Percentiles rank a stretch among this genome's conserved stretches.
Conservation (phyloP, 2,329 filamentous ascomycete genomes). For the Aspergillus pseudotamarii region DNA sequence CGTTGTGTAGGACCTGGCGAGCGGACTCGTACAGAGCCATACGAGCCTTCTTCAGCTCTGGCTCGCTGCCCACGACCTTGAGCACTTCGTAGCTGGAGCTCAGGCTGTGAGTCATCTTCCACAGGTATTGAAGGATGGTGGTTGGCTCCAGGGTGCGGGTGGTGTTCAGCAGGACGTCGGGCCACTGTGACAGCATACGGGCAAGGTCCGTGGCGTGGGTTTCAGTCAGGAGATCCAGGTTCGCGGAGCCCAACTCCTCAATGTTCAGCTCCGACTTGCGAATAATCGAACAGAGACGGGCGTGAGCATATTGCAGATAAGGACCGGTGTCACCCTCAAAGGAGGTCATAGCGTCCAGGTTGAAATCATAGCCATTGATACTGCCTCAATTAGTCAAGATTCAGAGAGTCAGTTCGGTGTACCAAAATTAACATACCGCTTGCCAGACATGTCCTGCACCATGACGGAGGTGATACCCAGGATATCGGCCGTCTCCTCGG, state of each 20-base stretch:
- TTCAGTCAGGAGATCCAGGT: slow-evolving; percentile 64
- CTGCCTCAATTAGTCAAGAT: slow-evolving; percentile 50
- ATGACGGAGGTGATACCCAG: slow-evolving; percentile 94
- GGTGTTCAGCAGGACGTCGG: slow-evolving; percentile 65
- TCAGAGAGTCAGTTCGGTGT: slow-evolving; percentile 38
- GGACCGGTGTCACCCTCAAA: slow-evolving; percentile 69
- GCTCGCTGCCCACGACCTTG: slow-evolving; percentile 63
- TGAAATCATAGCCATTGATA: slow-evolving; percentile 67
- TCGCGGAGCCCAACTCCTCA: slow-evolving; percentile 55
- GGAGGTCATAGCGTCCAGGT: slow-evolving; percentile 66
- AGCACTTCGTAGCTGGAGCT: slow-evolving; percentile 65
- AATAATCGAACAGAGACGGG: slow-evolving; percentile 60
- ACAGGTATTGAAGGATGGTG: slow-evolving; percentile 67
- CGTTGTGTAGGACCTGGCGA: slow-evolving; percentile 66
- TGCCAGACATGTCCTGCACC: slow-evolving; percentile 97
- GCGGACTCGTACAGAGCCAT: slow-evolving; percentile 65
- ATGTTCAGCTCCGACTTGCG: slow-evolving; percentile 56
- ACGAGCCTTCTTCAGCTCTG: slow-evolving; percentile 60
- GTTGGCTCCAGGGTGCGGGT: slow-evolving; percentile 68
- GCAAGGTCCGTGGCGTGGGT: slow-evolving; percentile 64
- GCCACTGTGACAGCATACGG: slow-evolving; percentile 65
- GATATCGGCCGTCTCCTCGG: slow-evolving; percentile 78
- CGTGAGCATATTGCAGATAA: slow-evolving; percentile 67
- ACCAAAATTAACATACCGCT: slow-evolving; percentile 62
- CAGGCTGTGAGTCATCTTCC: slow-evolving; percentile 66